Base-by-base conservation (phyloP, 2,329 filamentous ascomycete species). In the Trichoderma sp. region DNA sequence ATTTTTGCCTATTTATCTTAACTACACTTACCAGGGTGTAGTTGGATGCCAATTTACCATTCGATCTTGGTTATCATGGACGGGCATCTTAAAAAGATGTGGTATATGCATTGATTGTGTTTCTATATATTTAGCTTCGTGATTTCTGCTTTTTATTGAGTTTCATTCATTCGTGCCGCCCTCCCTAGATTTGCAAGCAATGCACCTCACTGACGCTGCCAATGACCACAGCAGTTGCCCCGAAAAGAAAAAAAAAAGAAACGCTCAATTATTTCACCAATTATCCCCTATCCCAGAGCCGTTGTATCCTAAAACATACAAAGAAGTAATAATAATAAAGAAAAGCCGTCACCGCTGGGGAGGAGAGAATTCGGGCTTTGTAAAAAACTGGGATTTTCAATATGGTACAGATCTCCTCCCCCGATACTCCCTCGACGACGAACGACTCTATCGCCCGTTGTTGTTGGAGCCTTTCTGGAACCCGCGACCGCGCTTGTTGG, bases 401-500 rank as follows among this genome's bases (percentile, higher is more conserved):
- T 71, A 62, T 60, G 53, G 53, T 71, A 71, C 27, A 71, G 35
- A 21, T 24, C 24, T 29, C 18, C 53, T 62, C 67, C 24, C 35
- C 38, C 35, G n/a, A 24, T 27, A 41, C 11, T 71, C 35, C 24
- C 14, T 5, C 35, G 56, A 71, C 24, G 24, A 41, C 35, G 33
- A 65, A 38, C 67, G 67, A 16, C 21, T 27, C 71, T 73, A 73
- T 33, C 80, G 68, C 79, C 73, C 79, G 77, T 38, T 79, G 77
- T 21, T 79, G 77, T 11, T 78, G 80, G 59, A n/a, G 53, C 78
- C 79, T 64, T 78, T 78, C 74, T 80, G 79, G 60, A 78, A 78
- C 11, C 80, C 80, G 5, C 81, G 79, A 2, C 82, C 80, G 71
- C 81, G 80, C 67, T 77, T 77, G 73, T 77, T 80, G 79, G 76